A percentile compares a stretch with the other conserved stretches of the same genome.
These are phyloP conservation scores for Ciborinia camelliae DNA, from an alignment of 2,329 filamentous ascomycete species.

Conservation along the genomic window DNA sequence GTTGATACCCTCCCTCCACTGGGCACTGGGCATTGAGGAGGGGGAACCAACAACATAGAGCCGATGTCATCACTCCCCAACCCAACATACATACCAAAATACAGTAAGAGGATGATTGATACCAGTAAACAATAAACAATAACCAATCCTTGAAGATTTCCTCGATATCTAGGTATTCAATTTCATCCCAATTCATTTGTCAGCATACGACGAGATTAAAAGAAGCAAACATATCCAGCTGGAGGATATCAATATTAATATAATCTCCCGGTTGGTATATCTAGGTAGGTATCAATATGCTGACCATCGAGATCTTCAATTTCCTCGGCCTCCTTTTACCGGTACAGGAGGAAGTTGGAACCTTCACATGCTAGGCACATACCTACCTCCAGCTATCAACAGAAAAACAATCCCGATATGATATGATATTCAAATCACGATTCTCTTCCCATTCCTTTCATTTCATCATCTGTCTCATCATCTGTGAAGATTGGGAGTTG, in stretches of 20 bases:
- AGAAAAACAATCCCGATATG: too few relatives aligned
- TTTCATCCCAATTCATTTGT: background rate
- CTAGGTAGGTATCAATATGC: conserved; percentile 3
- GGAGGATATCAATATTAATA: background rate
- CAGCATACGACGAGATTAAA: background rate
- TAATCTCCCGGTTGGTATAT: too few relatives aligned
- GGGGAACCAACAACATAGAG: too few relatives aligned
- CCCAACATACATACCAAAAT: background rate
- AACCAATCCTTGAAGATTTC: background rate
- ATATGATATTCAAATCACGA: background rate
- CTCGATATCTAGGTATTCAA: background rate
- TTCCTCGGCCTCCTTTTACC: background rate
- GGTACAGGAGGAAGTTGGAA: too few relatives aligned
- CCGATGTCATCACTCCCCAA: conserved; percentile 10
- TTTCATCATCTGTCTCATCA: too few relatives aligned
- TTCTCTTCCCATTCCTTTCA: background rate
- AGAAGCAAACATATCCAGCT: too few relatives aligned
- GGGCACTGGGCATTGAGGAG: too few relatives aligned
- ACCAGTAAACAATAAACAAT: background rate
- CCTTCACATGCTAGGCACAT: background rate
- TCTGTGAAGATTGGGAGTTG: background rate
- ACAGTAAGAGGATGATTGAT: background rate
- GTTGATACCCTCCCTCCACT: too few relatives aligned
- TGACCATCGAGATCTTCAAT: conserved; percentile 5
- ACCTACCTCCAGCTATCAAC: too few relatives aligned